Evolutionary conservation across 2,329 filamentous ascomycete genomes (phyloP), one percentile per base, ranked within the genome.

Genomic region (Cercospora citrullina): DNA sequence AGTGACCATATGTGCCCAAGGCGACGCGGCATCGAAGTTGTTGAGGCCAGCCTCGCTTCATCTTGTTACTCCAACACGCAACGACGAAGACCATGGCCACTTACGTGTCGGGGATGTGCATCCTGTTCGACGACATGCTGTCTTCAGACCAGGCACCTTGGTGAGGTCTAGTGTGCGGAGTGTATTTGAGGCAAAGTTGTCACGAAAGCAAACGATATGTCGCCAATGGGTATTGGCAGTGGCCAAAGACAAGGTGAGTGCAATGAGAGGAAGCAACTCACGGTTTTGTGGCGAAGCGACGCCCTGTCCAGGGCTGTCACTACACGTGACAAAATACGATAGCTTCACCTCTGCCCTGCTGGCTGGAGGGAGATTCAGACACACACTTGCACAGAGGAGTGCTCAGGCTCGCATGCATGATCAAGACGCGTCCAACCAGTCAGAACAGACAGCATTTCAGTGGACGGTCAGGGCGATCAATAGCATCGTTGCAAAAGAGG

Each of bases 271-370:
- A 36, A 23, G n/a, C 1, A 31, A 36, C 55, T 36, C 55, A 59
- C 31, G 30, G 28, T 59, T 58, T 59, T 59, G 55, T 33, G 55
- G 55, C 55, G 55, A 59, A 59, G 55, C 30, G n/a, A 6, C 55
- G 55, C 55, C 55, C 55, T 59, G 16, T 18, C 55, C 3, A 36
- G 55, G 55, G 55, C 55, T 31, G 7, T 26, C 45, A 51, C 26
- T n/a, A 31, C 53, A 59, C 55, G 55, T 59, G 55, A 59, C 55
- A 55, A 55, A 10, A 16, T 55, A 4, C n/a, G 10, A 28, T 55
- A 55, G 48, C 48, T 28, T 55, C 48, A 53, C 18, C 23, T 53
- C 23, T 55, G 48, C 16, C 21, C 48, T 30, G 48, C 48, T 16
- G 48, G 23, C 23, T 51, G 45, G 10, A 12, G 45, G 53, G 26